Evolutionary conservation across 164 flowering plant species (phyloP), one percentile per base, ranked within the genome.

Genomic region (Hamamelis virginiana): DNA sequence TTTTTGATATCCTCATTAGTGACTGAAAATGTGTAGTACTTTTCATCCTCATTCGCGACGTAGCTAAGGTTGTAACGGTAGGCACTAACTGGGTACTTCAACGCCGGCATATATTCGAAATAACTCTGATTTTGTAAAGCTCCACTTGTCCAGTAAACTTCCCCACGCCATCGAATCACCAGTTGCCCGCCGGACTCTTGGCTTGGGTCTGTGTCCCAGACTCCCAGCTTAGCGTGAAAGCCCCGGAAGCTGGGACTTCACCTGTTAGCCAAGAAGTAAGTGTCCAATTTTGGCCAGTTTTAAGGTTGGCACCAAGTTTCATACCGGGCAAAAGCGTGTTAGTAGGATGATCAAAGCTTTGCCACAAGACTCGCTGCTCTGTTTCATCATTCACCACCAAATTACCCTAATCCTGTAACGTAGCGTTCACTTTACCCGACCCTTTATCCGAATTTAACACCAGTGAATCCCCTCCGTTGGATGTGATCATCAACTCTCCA

Each of bases 141-240:
- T 6, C 71, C 53, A 41, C 72, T 48, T 11, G 23, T 69, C 72
- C 72, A 61, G 46, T 41, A 52, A n/a, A 22, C 64, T 3, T 16
- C 21, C 25, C 46, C 60, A 8, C 56, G 52, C 12, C 72, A 48
- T 1, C 12, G 46, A 4, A 69, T 33, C 56, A 60, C 22, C 47
- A 19, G 10, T 18, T 22, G 51, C 14, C 10, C 65, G n/a, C n/a
- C n/a, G 2, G 41, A 33, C 2, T 33, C 41, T 33, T 33, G 41
- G 15, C 10, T 62, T 8, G 47, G 58, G 21, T 61, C n/a, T n/a
- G n/a, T n/a, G n/a, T n/a, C n/a, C n/a, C n/a, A n/a, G n/a, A n/a
- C n/a, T n/a, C 59, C 66, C 66, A 60, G 28, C n/a, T 59, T 13
- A 69, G 60, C 8, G 48, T 51, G 25, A 69, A 69, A 60, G 66